Base-by-base conservation (phyloP, 345 rosid species). In the Camelina laxa region DNA sequence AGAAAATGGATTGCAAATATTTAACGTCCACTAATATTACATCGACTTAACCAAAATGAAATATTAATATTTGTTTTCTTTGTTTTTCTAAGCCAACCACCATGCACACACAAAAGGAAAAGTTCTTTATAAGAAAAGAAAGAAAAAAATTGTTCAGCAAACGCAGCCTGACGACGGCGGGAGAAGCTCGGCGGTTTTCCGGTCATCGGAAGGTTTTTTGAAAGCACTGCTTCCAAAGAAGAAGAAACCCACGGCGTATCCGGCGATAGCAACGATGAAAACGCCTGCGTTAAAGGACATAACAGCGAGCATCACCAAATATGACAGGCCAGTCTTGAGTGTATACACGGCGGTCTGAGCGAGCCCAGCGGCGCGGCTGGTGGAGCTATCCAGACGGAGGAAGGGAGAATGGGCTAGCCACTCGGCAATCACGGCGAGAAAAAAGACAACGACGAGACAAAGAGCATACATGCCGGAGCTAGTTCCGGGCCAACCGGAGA, bases 201-300 rank as follows among this genome's bases (percentile, higher is more conserved):
- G 51, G 6, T 74, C 61, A 6, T 19, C 56, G 2, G 72, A 58
- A 1, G 65, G 44, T 22, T 84, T 75, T 47, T 71, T 65, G 65
- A 89, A 89, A 62, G 72, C 74, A 58, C 81, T 75, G 48, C 88
- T 86, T 11, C 90, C 88, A 51, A 88, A 92, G 12, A 87, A 3
- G 17, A 90, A 67, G 66, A 90, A 92, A 14, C 98, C 98, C 5
- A 88, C 55, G 22, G 75, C 64, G 69, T 82, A 96, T 0, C 98
- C 98, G 3, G 80, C 85, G 10, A 93, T 84, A 38, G 96, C 93
- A 4, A 42, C 91, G 42, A 93, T 27, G 56, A 89, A 87, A 60
- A 90, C 88, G 7, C 98, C 97, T 1, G 74, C 93, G 42, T 93
- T 93, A 61, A 93, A 90, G 7, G 98, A 90, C 98, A 93, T 93